Base-by-base conservation (phyloP, 2,329 filamentous ascomycete genomes). In the Stemphylium vesicarium region DNA sequence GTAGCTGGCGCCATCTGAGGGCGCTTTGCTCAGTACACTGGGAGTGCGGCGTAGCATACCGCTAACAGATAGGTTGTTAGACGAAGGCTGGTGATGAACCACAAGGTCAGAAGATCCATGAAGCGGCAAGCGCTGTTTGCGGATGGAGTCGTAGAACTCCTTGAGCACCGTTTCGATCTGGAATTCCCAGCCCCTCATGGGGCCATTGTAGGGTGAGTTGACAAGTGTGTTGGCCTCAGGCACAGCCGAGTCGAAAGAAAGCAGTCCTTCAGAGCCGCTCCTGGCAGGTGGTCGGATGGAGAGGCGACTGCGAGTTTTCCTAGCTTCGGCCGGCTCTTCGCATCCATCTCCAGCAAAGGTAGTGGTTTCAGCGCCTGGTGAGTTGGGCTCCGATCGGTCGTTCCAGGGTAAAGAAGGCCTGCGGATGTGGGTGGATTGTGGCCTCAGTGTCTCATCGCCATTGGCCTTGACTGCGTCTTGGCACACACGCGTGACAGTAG, bases 81-180 rank as follows among this genome's bases (percentile, higher is more conserved):
- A 78, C 4, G 79, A 73, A 42, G 74, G 66, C 46, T 84, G 83
- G 2, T 82, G 80, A 59, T 73, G 57, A 64, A 69, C 69, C 57
- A 76, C 72, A 65, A 79, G 70, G 67, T 82, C 85, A 81, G 41
- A 53, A 10, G 87, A 88, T 9, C 92, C 92, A 70, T 95, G 92
- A 3, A 98, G 81, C 4, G 95, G 95, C 40, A 99, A 81, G n/a
- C 86, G 87, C 61, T 96, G 88, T 64, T 91, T 89, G 43, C 91
- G 88, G 68, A 99, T 97, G 0, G 93, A 96, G 24, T 81, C 85
- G 75, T 96, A 99, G 57, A 96, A 96, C 18, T 92, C 88, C 75
- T 96, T 96, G 22, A 99, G 82, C 6, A 98, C 90, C n/a, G 85
- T 80, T 76, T 99, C 95, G 36, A 99, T 82, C 72, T 96, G 92